phyloP scores from a whole-genome alignment of 164 flowering plant genomes.

The Protea cynaroides region DNA sequence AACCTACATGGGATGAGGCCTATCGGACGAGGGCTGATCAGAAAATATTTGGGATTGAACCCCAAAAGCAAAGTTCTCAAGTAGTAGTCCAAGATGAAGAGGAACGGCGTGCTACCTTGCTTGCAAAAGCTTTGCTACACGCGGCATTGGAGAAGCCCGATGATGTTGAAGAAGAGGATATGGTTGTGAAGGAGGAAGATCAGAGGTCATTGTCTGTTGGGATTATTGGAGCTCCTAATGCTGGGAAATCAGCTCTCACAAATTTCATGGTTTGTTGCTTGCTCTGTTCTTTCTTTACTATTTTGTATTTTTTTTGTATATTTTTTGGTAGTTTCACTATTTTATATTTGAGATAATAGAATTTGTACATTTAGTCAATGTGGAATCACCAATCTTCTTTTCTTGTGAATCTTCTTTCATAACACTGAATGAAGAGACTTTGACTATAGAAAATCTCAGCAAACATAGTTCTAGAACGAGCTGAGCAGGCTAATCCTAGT shows the following conservation, averaged over 20 bases:
- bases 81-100: slow-evolving; percentile 28
- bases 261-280: slow-evolving; percentile 64
- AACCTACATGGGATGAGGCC: slow-evolving; percentile 56
- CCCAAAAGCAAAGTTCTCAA: slow-evolving; percentile 13
- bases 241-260: slow-evolving; percentile 90
- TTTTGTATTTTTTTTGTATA: no score
- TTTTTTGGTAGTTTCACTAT: no score
- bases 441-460: no score
- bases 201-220: slow-evolving; percentile 88
- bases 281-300: neutral
- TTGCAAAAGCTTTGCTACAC: slow-evolving; percentile 61
- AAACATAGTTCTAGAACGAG: no score
- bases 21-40: slow-evolving; percentile 51
- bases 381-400: no score
- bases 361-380: no score
- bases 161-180: slow-evolving; percentile 43
- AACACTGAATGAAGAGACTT: no score
- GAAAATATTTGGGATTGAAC: slow-evolving; percentile 37
- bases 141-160: slow-evolving; percentile 51
- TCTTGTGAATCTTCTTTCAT: no score
- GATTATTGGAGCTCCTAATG: slow-evolving; percentile 93
- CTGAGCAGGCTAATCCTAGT: no score
- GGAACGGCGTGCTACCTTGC: slow-evolving; percentile 23
- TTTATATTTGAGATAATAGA: no score
- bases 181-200: slow-evolving; percentile 72